Base-by-base conservation (phyloP, 2,329 filamentous ascomycete genomes). In the Ophiostoma populinum region DNA sequence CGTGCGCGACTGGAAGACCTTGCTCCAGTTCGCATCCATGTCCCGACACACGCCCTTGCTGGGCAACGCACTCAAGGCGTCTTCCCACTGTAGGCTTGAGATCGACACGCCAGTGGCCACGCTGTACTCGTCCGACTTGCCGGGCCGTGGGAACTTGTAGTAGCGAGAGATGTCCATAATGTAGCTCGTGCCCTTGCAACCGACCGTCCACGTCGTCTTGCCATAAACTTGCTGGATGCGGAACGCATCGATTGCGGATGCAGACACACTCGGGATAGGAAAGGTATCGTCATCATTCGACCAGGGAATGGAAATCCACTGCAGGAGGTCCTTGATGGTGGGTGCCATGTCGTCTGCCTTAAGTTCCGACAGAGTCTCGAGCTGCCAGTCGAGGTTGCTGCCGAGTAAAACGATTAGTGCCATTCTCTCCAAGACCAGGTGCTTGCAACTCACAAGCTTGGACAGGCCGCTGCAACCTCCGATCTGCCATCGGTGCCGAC, bases 321-420 rank as follows among this genome's bases (percentile, higher is more conserved):
- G 34, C 10, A 51, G 27, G 24, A 56, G 46, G 2, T 43, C 25
- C 7, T 43, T 34, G 8, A 53, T 31, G 6, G 32, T 35, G 5
- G 42, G 38, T 2, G 50, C 49, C 5, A 48, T 26, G 1, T 39
- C 38, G 1, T 24, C 21, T 2, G 30, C 9, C 2, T 24, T 28
- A 7, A 50, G 39, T 6, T 50, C 46, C 5, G 49, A 45, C 10
- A 49, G 35, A 1, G 52, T 49, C 18, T 49, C 47, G 3, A 61
- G 31, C 4, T 48, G 49, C 58, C 58, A 62, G 39, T 61, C 57
- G 7, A 55, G 41, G 4, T 37, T 37, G 26, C 56, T 58, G 16
- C 10, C 20, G 21, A 5, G 32, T 16, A n/a, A n/a, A n/a, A n/a
- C n/a, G n/a, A 36, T 51, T 27, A 50, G 45, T 24, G 11, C 7